Percentiles rank a stretch among this genome's conserved stretches.
These are phyloP conservation scores for Vaccinium vitisidaea DNA, from an alignment of 148 eudicot genomes.

Conservation along the genomic window DNA sequence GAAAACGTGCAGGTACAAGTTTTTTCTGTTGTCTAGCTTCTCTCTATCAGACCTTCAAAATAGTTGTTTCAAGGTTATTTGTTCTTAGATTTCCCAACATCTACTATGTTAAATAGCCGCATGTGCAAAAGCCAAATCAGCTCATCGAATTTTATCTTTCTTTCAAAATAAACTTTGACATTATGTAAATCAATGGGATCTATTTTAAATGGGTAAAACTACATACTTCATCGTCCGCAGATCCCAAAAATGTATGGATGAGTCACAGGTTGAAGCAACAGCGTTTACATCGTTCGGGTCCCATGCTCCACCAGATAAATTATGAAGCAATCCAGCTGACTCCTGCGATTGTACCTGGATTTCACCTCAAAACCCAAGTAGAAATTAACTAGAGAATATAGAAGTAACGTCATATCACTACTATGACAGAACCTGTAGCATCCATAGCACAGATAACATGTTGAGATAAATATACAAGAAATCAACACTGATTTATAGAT, in stretches of 20 bases:
- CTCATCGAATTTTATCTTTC: not conserved
- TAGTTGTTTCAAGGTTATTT: not conserved
- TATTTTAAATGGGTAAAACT: constrained; percentile 7
- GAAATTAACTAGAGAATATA: constrained; percentile 33
- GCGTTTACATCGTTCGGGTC: constrained; percentile 86
- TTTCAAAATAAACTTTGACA: not conserved
- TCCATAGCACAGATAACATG: not conserved
- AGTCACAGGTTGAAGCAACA: constrained; percentile 77
- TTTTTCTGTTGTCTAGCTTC: not conserved
- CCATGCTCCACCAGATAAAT: constrained; percentile 95
- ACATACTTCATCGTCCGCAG: constrained; percentile 88
- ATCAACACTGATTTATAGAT: not conserved
- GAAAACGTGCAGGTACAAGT: not conserved
- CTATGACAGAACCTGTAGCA: constrained; percentile 9
- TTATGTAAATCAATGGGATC: constrained; percentile 6
- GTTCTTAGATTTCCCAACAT: not conserved
- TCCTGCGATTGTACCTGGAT: constrained; percentile 87
- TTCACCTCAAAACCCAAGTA: constrained; percentile 53
- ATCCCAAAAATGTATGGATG: constrained; percentile 91
- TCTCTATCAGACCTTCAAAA: constrained; percentile 10
- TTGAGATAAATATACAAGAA: not conserved
- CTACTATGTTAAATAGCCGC: not conserved
- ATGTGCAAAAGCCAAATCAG: constrained; percentile 8
- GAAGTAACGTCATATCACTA: constrained; percentile 4
- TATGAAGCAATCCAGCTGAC: constrained; percentile 90